Evolutionary conservation across 2,329 filamentous ascomycete species (phyloP), one percentile per base, ranked within the genome.

Genomic region (Xylariomycetidae sp.): DNA sequence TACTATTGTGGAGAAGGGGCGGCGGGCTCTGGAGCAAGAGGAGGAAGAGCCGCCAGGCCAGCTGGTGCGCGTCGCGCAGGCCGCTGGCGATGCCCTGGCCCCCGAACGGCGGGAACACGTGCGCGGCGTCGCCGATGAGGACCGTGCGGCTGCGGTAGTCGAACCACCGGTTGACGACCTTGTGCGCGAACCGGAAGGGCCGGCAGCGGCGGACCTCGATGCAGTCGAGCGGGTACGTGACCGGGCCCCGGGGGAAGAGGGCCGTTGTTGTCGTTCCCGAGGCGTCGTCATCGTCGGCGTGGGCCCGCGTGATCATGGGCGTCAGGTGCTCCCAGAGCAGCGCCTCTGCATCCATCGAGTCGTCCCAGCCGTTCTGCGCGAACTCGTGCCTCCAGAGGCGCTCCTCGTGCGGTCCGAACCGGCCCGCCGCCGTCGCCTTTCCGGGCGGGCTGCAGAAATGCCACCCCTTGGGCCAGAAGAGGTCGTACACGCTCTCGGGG

Each of bases 61-160:
- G 45, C 16, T 51, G 43, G 7, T 55, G 48, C 8, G 58, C 58
- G 31, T 63, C 60, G 3, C 58, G 45, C 16, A 62, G 42, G 11
- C 58, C 58, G 13, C 50, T 52, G 11, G 56, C 55, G 20, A 62
- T 60, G 3, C 58, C 59, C 37, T 63, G 59, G 1, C 57, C 58
- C 4, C 54, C 59, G 37, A 63, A 72, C 3, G 69, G 69, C 5
- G 69, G 70, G 37, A 72, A 72, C 4, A 72, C 70, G 45, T 73
- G 69, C 3, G 69, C 69, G 5, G 69, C 59, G 40, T 73, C 69
- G 12, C 70, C 69, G 26, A 61, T 64, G 1, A 74, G 50, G 16
- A 70, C 55, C 0, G 61, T 62, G 5, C 61, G 52, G 7, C 53
- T 55, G 5, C 61, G 52, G 7, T 53, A 55, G 10, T 57, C 42